Evolutionary conservation across 2,329 filamentous ascomycete species (phyloP).

Genomic region (Alternaria conjuncta): DNA sequence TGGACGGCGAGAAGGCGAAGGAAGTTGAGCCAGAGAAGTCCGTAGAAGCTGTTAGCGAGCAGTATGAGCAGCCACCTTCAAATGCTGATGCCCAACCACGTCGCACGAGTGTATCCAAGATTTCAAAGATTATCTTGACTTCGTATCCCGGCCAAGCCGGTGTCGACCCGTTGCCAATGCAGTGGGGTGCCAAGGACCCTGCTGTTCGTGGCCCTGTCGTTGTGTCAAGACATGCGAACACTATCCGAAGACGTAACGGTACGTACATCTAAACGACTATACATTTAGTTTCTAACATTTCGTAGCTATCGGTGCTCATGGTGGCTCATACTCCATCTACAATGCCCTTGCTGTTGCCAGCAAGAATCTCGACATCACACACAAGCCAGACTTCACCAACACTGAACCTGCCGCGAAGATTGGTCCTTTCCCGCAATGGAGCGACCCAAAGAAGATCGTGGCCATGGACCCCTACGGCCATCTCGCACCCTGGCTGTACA

Average conservation of each 20-base stretch:
- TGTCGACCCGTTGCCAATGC: slow-evolving; percentile 86
- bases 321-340: slow-evolving; percentile 95
- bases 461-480: slow-evolving; percentile 97
- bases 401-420: slow-evolving; percentile 91
- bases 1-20: slow-evolving; percentile 37
- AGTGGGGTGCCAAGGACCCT: slow-evolving; percentile 84
- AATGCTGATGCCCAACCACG: slow-evolving; percentile 43
- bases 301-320: slow-evolving; percentile 71
- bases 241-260: slow-evolving; percentile 83
- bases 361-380: slow-evolving; percentile 83
- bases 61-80: slow-evolving; percentile 47
- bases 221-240: slow-evolving; percentile 76
- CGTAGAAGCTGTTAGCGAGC: slow-evolving; percentile 49
- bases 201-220: slow-evolving; percentile 82
- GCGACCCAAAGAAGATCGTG: slow-evolving; percentile 90
- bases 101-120: slow-evolving; percentile 54
- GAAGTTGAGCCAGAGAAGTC: slow-evolving; percentile 42
- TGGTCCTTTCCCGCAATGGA: slow-evolving; percentile 89
- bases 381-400: slow-evolving; percentile 80
- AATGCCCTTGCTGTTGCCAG: slow-evolving; percentile 91
- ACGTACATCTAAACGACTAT: slow-evolving; percentile 22
- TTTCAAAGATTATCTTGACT: slow-evolving; percentile 71
- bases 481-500: slow-evolving; percentile 82
- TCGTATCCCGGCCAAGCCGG: slow-evolving; percentile 95
- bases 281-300: slow-evolving; percentile 17